Conservation (phyloP, 225 moss, liverwort and hornwort genomes). For the Polytrichum commune region DNA sequence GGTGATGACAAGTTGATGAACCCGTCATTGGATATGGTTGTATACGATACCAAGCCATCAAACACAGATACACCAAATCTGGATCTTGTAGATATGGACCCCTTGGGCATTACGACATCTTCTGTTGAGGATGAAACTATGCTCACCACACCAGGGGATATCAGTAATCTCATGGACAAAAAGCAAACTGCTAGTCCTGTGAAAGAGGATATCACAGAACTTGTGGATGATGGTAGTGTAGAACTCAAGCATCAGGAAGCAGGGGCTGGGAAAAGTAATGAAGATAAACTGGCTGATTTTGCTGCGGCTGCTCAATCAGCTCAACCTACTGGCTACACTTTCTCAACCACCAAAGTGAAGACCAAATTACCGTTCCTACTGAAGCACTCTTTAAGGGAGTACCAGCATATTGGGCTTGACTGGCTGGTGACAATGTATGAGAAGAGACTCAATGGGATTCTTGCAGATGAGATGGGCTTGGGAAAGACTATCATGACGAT, state of each 20-base stretch:
- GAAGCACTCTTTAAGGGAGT: slow-evolving; percentile 96
- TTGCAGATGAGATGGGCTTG: slow-evolving; percentile 98
- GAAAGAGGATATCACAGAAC: slow-evolving; percentile 1
- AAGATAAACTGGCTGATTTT: slow-evolving; percentile 83
- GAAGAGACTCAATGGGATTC: slow-evolving; percentile 93
- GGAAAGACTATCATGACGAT: slow-evolving; percentile 99
- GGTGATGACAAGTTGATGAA: neutral
- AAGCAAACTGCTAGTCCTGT: neutral
- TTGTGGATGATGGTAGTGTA: slow-evolving; percentile 11
- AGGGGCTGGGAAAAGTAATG: slow-evolving; percentile 54
- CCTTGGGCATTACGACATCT: neutral
- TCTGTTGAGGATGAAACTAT: neutral
- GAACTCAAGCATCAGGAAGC: slow-evolving; percentile 17
- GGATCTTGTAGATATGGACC: neutral
- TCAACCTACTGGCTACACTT: slow-evolving; percentile 96
- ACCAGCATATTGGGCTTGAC: slow-evolving; percentile 97
- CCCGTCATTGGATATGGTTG: neutral
- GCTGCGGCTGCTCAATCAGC: slow-evolving; percentile 97
- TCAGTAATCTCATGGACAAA: slow-evolving; percentile 4
- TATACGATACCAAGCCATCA: neutral
- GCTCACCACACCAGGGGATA: slow-evolving; percentile 9
- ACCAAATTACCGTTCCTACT: slow-evolving; percentile 91
- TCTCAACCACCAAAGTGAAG: slow-evolving; percentile 95
- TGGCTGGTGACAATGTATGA: slow-evolving; percentile 99
- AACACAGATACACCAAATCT: neutral